Base-by-base conservation (phyloP, 495 filamentous ascomycete species). In the Aspergillus asperescens region DNA sequence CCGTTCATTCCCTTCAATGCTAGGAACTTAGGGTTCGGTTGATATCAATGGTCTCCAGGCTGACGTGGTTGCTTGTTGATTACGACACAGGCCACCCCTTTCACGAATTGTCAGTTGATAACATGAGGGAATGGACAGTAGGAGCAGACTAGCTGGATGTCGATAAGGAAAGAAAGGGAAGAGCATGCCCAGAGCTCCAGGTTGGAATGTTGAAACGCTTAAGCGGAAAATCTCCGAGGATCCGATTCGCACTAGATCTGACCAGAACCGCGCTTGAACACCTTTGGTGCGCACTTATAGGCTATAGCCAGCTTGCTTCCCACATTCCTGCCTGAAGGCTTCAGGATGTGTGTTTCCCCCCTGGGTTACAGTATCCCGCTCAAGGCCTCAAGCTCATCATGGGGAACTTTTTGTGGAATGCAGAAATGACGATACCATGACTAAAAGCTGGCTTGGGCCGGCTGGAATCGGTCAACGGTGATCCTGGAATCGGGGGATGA, bases 311-410 rank as follows among this genome's bases (percentile, higher is more conserved):
- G 13, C 29, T 37, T n/a, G 13, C n/a, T 46, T 25, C 42, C 50
- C 42, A 53, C 50, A 53, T 53, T 53, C 42, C 42, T 39, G 27
- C 23, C 19, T 31, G 23, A 29, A 28, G 25, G 48, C 38, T 45
- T 28, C 22, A 45, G 42, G 31, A 39, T 20, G 22, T 23, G 18
- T 3, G 23, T 23, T 31, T 19, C 37, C 50, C 12, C 41, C 34
- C 7, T 46, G n/a, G 41, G 20, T 18, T 24, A 47, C 22, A 7
- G 7, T 31, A 25, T 20, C 15, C 1, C 19, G n/a, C n/a, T n/a
- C n/a, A n/a, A n/a, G n/a, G n/a, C n/a, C n/a, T n/a, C 19, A 1
- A 37, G 10, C 7, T 13, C 40, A 29, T 53, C 31, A 53, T 46
- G 15, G 31, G 41, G 50, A 29, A 15, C 31, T 29, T 29, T 22